Evolutionary conservation across 352 stramenopile species (phyloP), one percentile per base, ranked within the genome.

Genomic region (Phytopythium sindhum): DNA sequence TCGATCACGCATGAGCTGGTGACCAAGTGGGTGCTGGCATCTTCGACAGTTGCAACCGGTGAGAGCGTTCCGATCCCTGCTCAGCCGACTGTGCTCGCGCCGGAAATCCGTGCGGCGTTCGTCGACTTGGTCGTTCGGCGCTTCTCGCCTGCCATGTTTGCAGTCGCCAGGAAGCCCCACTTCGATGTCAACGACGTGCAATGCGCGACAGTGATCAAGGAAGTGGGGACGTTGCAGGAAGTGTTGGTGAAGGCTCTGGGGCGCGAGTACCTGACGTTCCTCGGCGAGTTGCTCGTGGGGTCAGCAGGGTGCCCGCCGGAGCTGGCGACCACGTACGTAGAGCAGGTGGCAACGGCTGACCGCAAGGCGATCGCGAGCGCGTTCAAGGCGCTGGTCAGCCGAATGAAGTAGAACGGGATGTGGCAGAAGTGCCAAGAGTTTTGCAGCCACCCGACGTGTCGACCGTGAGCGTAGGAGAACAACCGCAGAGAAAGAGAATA

Each of bases 161-260:
- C 70, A 28, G 66, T 93, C 58, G 77, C 73, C 7, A 81, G 90
- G 61, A 72, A 80, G 57, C 63, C 73, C 37, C 80, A 93, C 61
- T 92, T 95, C 52, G 77, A 91, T 65, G 57, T 89, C 21, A 69
- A 87, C 55, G 86, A 95, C 53, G 78, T 86, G 61, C 80, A 93
- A 64, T 86, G 75, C 52, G 66, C 73, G 33, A 45, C 81, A 33
- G 78, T 74, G 47, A 79, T 92, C 47, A 93, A 93, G 63, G 86
- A 93, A 66, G 85, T 93, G 57, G 84, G 81, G 10, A 82, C 77
- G 55, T 69, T 92, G 67, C 82, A 92, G 66, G 80, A 83, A 4
- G 70, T 86, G 56, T 66, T 91, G 57, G 70, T 87, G 11, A 74
- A 74, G 28, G 73, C 78, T 2, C 31, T 93, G 12, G 82, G 84